A percentile compares a stretch with the other conserved stretches of the same genome.
phyloP scores from a whole-genome alignment of 2,329 filamentous ascomycete genomes.

The Colletotrichum gloeosporioides region DNA sequence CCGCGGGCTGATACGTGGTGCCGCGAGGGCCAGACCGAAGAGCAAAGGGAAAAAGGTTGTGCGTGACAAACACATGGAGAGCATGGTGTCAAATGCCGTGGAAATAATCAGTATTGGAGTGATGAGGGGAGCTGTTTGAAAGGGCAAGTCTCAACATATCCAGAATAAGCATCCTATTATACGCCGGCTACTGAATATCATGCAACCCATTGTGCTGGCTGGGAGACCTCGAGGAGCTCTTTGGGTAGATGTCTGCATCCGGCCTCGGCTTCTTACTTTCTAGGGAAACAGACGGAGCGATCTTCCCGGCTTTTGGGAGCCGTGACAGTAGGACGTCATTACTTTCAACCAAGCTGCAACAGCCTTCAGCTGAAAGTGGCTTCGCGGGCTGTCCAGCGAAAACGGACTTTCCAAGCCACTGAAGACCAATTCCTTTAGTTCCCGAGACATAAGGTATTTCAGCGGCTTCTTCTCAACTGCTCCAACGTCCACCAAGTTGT shows the following conservation, averaged over 20 bases:
- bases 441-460: not conserved
- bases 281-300: not conserved
- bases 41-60: not conserved
- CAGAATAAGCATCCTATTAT: not conserved
- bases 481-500: not conserved
- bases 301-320: not conserved
- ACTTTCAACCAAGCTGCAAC: not conserved
- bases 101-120: not conserved
- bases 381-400: not conserved
- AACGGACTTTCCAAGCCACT: not conserved
- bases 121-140: not conserved
- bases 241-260: not conserved
- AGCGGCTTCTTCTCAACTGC: not conserved
- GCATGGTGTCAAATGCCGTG: not conserved
- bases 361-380: not conserved
- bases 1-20: not conserved
- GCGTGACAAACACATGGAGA: not conserved
- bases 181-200: not conserved
- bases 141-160: not conserved
- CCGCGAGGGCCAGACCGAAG: not conserved
- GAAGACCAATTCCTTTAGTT: not conserved
- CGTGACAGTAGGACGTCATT: not conserved
- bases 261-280: not conserved
- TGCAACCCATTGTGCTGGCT: not conserved
- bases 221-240: not conserved